Percentiles rank a stretch among this genome's conserved stretches.
These are phyloP conservation scores for Mycoemilia scoparia DNA, from an alignment of 192 early-diverging fungal species.

Conservation along the genomic window DNA sequence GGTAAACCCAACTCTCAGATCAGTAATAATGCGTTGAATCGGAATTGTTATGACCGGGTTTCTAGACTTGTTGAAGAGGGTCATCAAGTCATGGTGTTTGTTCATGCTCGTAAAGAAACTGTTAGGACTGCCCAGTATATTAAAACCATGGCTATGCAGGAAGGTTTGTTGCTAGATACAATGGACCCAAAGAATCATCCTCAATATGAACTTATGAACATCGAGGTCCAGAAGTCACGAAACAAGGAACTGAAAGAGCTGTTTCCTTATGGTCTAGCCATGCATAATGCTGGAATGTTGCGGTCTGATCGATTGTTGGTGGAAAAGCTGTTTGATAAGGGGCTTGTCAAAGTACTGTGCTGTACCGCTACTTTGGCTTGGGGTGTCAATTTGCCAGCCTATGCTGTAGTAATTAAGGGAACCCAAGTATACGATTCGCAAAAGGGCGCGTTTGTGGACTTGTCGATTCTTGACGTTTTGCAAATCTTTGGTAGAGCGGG, in stretches of 20 bases:
- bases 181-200: slow-evolving; percentile 11
- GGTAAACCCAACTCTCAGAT: slow-evolving; percentile 58
- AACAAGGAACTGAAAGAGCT: slow-evolving; percentile 82
- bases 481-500: slow-evolving; percentile 99
- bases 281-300: slow-evolving; percentile 95
- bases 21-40: slow-evolving; percentile 52
- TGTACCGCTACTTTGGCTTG: slow-evolving; percentile 98
- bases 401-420: slow-evolving; percentile 96
- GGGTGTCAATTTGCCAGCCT: slow-evolving; percentile 97
- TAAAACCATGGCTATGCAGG: slow-evolving; percentile 46
- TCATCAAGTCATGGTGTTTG: slow-evolving; percentile 99
- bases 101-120: slow-evolving; percentile 94
- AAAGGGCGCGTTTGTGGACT: slow-evolving; percentile 83
- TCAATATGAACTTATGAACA: slow-evolving; percentile 27
- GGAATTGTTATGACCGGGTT: slow-evolving; percentile 73
- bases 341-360: slow-evolving; percentile 61
- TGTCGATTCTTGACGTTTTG: slow-evolving; percentile 95
- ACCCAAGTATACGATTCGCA: slow-evolving; percentile 89
- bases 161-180: slow-evolving; percentile 30
- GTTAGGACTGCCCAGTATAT: slow-evolving; percentile 81
- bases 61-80: slow-evolving; percentile 52
- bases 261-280: slow-evolving; percentile 64
- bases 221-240: slow-evolving; percentile 49
- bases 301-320: slow-evolving; percentile 68
- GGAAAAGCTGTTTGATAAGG: slow-evolving; percentile 81